Conservation (phyloP, 352 stramenopile genomes). For the Globisporangium mamillatum region DNA sequence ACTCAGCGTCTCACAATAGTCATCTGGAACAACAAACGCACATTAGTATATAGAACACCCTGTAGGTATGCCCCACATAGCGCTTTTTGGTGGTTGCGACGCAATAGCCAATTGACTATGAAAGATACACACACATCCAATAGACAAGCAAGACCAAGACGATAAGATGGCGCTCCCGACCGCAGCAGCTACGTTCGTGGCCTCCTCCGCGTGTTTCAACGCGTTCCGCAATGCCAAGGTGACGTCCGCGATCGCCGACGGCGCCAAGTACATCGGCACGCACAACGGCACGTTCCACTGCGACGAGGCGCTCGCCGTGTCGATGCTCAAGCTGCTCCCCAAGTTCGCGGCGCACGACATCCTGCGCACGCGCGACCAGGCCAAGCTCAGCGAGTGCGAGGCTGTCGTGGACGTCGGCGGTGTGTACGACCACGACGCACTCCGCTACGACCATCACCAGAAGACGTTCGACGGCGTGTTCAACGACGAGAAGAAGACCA, state of each 20-base stretch:
- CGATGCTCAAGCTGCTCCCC: constrained; percentile 94
- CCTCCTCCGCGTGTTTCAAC: constrained; percentile 52
- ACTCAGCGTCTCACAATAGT: not conserved
- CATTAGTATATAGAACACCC: not conserved
- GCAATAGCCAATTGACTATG: not conserved
- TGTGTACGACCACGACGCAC: constrained; percentile 87
- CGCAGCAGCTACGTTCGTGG: constrained; percentile 64
- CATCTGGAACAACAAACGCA: not conserved
- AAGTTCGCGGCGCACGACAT: constrained; percentile 84
- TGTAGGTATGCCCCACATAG: not conserved
- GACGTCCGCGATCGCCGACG: constrained; percentile 39
- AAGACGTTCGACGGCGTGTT: constrained; percentile 89
- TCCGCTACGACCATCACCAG: constrained; percentile 98
- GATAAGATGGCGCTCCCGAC: constrained; percentile 57
- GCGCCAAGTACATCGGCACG: constrained; percentile 91
- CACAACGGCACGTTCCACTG: constrained; percentile 98
- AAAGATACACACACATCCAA: constrained; percentile 1
- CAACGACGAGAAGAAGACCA: constrained; percentile 72
- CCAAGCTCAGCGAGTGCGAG: constrained; percentile 90
- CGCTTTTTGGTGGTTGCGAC: constrained; percentile 9
- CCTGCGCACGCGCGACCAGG: constrained; percentile 87
- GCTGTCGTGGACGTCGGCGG: constrained; percentile 97
- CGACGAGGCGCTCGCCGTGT: constrained; percentile 97
- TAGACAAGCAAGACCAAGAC: not conserved
- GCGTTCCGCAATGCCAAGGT: constrained; percentile 57